Evolutionary conservation across 352 stramenopile genomes (phyloP).

Genomic region (Phytophthora multivora): DNA sequence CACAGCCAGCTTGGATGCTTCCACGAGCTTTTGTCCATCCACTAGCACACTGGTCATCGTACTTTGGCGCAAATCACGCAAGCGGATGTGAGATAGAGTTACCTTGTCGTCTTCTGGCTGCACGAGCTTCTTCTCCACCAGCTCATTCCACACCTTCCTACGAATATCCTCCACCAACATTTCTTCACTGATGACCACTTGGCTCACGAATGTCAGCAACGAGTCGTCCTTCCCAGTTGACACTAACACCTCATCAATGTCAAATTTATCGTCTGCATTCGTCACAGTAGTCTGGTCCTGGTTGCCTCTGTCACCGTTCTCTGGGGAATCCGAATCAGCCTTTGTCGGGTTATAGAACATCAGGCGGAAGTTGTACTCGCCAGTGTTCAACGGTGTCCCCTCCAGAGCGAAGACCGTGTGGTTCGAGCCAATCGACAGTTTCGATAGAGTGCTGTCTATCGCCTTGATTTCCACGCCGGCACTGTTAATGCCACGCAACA

Average conservation of each 20-base stretch:
- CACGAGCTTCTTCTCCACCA: slow-evolving; percentile 55
- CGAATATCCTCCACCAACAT: slow-evolving; percentile 79
- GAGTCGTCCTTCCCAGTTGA: slow-evolving; percentile 54
- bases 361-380: slow-evolving; percentile 81
- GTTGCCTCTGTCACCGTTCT: slow-evolving; percentile 15
- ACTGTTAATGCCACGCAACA: slow-evolving; percentile 72
- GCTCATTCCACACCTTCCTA: slow-evolving; percentile 43
- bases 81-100: slow-evolving; percentile 48
- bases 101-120: slow-evolving; percentile 28
- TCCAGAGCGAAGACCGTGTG: slow-evolving; percentile 70
- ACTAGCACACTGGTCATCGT: slow-evolving; percentile 71
- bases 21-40: slow-evolving; percentile 59
- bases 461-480: slow-evolving; percentile 82
- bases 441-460: slow-evolving; percentile 75
- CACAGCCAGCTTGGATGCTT: slow-evolving; percentile 71
- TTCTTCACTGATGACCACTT: slow-evolving; percentile 78
- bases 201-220: slow-evolving; percentile 57
- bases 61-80: slow-evolving; percentile 72
- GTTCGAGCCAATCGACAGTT: slow-evolving; percentile 74
- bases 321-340: slow-evolving; percentile 1
- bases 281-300: slow-evolving; percentile 31
- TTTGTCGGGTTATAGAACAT: slow-evolving; percentile 52
- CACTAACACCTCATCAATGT: slow-evolving; percentile 68
- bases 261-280: slow-evolving; percentile 42
- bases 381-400: slow-evolving; percentile 64